Evolutionary conservation across 1,284 basidiomycete species (phyloP).

Genomic region (Rhodotorula sp.): DNA sequence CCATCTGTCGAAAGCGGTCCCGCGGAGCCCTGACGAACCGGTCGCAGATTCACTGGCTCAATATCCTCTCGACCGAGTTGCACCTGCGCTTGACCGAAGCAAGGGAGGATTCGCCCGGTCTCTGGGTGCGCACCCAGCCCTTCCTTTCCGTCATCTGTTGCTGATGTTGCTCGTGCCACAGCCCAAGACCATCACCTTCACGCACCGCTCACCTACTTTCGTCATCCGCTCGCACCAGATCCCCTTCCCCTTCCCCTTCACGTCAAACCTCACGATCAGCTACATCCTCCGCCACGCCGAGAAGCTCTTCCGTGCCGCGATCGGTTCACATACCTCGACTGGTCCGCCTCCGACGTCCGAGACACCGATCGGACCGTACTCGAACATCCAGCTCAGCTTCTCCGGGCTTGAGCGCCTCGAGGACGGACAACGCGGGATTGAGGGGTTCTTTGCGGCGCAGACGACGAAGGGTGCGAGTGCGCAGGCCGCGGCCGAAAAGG

Average conservation of each 20-base stretch:
- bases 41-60: slow-evolving; percentile 73
- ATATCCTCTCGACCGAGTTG: slow-evolving; percentile 84
- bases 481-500: slow-evolving; percentile 35
- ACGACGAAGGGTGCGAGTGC: slow-evolving; percentile 39
- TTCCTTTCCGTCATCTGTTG: too few relatives aligned
- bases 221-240: slow-evolving; percentile 44
- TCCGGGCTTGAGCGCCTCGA: slow-evolving; percentile 77
- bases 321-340: slow-evolving; percentile 53
- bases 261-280: slow-evolving; percentile 35
- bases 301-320: slow-evolving; percentile 77
- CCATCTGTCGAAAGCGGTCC: background rate
- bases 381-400: slow-evolving; percentile 73
- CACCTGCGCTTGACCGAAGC: slow-evolving; percentile 80
- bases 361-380: slow-evolving; percentile 54
- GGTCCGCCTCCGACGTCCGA: background rate
- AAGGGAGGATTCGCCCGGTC: slow-evolving; percentile 64
- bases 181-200: slow-evolving; percentile 86
- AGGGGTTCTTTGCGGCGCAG: slow-evolving; percentile 68
- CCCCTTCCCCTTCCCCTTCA: slow-evolving; percentile 48
- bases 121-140: slow-evolving; percentile 58
- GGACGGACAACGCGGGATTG: slow-evolving; percentile 78
- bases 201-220: slow-evolving; percentile 57
- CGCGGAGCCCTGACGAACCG: background rate
- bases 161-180: background rate
- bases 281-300: slow-evolving; percentile 73